Evolutionary conservation across 305 asterid species (phyloP).

Genomic region (Rubia peregrina): DNA sequence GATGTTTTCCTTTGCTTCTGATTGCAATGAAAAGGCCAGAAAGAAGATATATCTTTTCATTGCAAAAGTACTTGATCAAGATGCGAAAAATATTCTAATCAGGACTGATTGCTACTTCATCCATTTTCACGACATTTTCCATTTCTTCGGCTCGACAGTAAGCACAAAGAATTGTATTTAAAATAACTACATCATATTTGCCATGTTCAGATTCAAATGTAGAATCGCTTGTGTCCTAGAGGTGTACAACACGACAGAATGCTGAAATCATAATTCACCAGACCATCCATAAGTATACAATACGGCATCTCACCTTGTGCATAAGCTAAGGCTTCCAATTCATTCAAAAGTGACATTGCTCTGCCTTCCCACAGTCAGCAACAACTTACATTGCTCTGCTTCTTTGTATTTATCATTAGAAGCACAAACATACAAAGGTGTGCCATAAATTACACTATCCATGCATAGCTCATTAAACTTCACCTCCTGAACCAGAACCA

Average conservation of each 20-base stretch:
- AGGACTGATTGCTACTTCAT: conserved; percentile 68
- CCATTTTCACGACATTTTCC: conserved; percentile 94
- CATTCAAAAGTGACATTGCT: conserved; percentile 66
- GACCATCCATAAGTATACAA: not conserved
- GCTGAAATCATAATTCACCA: too few species aligned
- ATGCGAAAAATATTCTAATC: conserved; percentile 81
- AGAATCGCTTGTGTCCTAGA: conserved; percentile 79
- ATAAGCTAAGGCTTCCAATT: conserved; percentile 67
- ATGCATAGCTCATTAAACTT: too few species aligned
- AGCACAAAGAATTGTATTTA: conserved; percentile 85
- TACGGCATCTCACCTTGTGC: conserved; percentile 77
- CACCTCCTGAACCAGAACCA: too few species aligned
- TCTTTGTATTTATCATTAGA: conserved; percentile 6
- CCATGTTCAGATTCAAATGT: conserved; percentile 68
- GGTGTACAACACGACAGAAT: conserved; percentile 24
- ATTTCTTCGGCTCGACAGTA: conserved; percentile 87
- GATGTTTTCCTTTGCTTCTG: too few species aligned
- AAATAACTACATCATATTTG: conserved; percentile 78
- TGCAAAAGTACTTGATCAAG: conserved; percentile 78
- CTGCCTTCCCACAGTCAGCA: conserved; percentile 67
- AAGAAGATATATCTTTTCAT: conserved; percentile 60
- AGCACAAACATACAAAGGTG: conserved; percentile 12
- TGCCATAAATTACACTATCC: not conserved
- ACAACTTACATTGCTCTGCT: conserved; percentile 18
- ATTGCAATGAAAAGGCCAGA: too few species aligned